phyloP scores from a whole-genome alignment of 257 asterid genomes.

The Rubia yunnanensis region DNA sequence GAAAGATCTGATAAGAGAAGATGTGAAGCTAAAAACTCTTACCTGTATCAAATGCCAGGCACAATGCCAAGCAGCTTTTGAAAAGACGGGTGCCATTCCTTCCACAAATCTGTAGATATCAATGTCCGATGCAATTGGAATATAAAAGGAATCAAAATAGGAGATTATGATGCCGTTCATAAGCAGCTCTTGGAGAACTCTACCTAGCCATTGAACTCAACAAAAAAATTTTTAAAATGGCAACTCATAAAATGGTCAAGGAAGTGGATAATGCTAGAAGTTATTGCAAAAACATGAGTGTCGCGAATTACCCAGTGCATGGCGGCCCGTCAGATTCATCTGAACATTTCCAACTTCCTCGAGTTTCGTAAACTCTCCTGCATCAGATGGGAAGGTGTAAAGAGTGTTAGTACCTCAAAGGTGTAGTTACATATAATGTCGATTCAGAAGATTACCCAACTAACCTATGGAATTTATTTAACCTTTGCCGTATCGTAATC shows the following conservation, averaged over 20 bases:
- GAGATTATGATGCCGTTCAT: too few species aligned
- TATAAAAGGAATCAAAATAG: not conserved
- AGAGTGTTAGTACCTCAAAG: conserved; percentile 11
- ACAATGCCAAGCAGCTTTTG: conserved; percentile 94
- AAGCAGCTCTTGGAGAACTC: not conserved
- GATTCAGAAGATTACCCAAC: conserved; percentile 12
- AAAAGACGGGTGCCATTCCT: conserved; percentile 99
- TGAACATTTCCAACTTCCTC: conserved; percentile 79
- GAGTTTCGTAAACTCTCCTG: conserved; percentile 79
- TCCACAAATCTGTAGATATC: conserved; percentile 75
- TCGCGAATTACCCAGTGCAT: conserved; percentile 57
- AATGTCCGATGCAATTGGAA: not conserved
- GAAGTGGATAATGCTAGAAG: not conserved
- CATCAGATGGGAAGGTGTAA: not conserved
- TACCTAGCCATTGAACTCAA: too few species aligned
- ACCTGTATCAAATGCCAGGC: conserved; percentile 99
- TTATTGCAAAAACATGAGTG: not conserved
- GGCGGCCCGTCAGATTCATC: conserved; percentile 90
- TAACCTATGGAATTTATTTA: conserved; percentile 67
- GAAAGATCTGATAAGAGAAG: not conserved
- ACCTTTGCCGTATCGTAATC: conserved; percentile 73
- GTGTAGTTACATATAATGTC: conserved; percentile 15
- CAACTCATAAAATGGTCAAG: not conserved
- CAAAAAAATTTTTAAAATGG: not conserved
- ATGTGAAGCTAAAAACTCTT: too few species aligned